These are phyloP conservation scores for Mesotaenium endlicherianum DNA, from an alignment of 139 green algal species.

Conservation along the genomic window DNA sequence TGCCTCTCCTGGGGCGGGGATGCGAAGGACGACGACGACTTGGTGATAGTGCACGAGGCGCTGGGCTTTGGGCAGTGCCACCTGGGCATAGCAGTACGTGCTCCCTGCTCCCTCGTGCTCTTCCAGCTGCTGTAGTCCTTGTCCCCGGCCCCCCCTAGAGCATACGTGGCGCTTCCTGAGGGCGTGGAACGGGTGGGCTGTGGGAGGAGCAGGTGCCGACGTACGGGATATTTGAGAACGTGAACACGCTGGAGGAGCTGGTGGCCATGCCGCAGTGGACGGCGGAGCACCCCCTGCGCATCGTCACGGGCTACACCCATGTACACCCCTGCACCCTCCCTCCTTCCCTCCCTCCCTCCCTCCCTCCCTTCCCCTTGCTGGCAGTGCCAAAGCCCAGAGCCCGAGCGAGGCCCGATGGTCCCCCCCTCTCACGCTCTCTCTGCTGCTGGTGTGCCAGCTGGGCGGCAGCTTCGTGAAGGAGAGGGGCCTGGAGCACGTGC, in stretches of 20 bases:
- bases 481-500: constrained; percentile 83
- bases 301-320: constrained; percentile 72
- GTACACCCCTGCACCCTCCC: not conserved
- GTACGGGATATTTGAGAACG: constrained; percentile 60
- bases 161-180: no score
- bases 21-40: constrained; percentile 64
- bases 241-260: constrained; percentile 76
- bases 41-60: constrained; percentile 88
- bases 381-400: no score
- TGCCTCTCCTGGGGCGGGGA: no score
- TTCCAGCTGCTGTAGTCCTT: not conserved
- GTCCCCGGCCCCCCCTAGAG: not conserved
- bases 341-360: not conserved
- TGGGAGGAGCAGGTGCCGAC: constrained; percentile 64
- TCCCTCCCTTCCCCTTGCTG: not conserved
- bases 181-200: not conserved
- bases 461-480: constrained; percentile 78
- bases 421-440: no score
- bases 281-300: constrained; percentile 71
- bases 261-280: constrained; percentile 79
- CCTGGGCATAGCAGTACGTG: constrained; percentile 78
- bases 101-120: no score
- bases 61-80: constrained; percentile 93
- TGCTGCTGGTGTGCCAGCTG: constrained; percentile 52
- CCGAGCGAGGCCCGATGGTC: no score